Conservation (phyloP, 768 basidiomycete genomes). For the Lactarius trivialis region DNA sequence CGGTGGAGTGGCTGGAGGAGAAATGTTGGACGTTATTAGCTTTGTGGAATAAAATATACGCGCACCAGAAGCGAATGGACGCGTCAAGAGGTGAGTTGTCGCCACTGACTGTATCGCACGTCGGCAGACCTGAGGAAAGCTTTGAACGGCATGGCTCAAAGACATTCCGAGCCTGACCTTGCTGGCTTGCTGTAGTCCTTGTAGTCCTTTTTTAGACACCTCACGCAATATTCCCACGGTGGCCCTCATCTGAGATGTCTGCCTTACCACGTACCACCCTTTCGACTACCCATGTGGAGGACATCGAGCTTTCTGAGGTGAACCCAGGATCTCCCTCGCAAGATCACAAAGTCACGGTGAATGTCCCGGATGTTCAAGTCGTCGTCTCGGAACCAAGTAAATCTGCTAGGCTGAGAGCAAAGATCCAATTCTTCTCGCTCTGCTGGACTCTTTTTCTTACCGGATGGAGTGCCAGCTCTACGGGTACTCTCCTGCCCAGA, state of each 20-base stretch:
- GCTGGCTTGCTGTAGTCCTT: too few relatives aligned
- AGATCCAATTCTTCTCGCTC: conserved; percentile 46
- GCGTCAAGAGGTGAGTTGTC: background rate
- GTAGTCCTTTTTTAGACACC: too few relatives aligned
- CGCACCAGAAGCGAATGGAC: conserved; percentile 15
- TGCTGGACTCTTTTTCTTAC: conserved; percentile 54
- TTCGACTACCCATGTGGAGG: background rate
- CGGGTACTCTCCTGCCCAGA: conserved; percentile 67
- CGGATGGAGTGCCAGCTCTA: conserved; percentile 76
- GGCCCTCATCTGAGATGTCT: too few relatives aligned
- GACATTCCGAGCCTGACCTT: background rate
- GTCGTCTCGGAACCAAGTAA: background rate
- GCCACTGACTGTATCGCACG: background rate
- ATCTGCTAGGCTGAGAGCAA: conserved; percentile 8
- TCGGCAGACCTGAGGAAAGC: background rate
- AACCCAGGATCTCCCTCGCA: background rate
- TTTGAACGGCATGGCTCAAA: background rate
- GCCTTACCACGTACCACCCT: background rate
- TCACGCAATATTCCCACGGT: too few relatives aligned
- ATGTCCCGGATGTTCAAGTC: background rate
- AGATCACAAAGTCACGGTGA: background rate
- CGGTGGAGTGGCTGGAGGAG: conserved; percentile 33
- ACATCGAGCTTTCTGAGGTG: conserved; percentile 1
- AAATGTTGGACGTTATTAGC: background rate
- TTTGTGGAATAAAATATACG: background rate